These are phyloP conservation scores for Artomyces pyxidatus DNA, from an alignment of 768 basidiomycete genomes.

Conservation along the genomic window DNA sequence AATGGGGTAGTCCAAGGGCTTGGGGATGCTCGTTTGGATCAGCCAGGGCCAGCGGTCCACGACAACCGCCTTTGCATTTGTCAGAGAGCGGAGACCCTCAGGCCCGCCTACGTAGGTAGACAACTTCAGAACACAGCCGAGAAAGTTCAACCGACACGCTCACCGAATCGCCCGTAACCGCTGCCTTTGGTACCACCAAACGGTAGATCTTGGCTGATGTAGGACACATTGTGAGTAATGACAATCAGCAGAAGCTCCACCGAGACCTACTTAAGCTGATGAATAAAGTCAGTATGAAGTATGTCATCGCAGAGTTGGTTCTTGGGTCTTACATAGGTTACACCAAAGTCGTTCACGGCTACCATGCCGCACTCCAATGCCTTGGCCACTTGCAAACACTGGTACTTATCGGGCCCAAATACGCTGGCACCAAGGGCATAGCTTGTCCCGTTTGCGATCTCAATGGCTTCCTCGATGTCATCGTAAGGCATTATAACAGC, in stretches of 20 bases:
- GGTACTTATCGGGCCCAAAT: constrained; percentile 77
- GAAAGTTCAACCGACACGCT: constrained; percentile 16
- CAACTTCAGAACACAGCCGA: constrained; percentile 9
- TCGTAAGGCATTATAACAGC: constrained; percentile 83
- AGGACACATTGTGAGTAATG: constrained; percentile 11
- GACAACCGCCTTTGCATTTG: constrained; percentile 83
- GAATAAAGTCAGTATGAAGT: constrained; percentile 15
- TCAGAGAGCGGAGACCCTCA: constrained; percentile 85
- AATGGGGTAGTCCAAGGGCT: constrained; percentile 79
- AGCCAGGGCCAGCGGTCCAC: constrained; percentile 79
- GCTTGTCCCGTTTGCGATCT: constrained; percentile 79
- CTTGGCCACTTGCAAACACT: constrained; percentile 75
- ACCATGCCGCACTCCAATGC: constrained; percentile 94
- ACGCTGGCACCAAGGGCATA: constrained; percentile 94
- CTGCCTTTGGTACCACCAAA: constrained; percentile 91
- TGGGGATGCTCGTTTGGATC: constrained; percentile 81
- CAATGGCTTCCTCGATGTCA: constrained; percentile 75
- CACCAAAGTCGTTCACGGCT: constrained; percentile 89
- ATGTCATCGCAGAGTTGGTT: no score
- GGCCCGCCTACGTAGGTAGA: constrained; percentile 61
- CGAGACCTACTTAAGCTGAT: constrained; percentile 55
- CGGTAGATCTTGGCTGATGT: constrained; percentile 78
- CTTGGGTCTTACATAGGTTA: constrained; percentile 80
- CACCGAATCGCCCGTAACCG: constrained; percentile 91
- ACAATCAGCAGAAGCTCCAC: no score